Base-by-base conservation (phyloP, 495 filamentous ascomycete genomes). In the Rhypophila decipiens region DNA sequence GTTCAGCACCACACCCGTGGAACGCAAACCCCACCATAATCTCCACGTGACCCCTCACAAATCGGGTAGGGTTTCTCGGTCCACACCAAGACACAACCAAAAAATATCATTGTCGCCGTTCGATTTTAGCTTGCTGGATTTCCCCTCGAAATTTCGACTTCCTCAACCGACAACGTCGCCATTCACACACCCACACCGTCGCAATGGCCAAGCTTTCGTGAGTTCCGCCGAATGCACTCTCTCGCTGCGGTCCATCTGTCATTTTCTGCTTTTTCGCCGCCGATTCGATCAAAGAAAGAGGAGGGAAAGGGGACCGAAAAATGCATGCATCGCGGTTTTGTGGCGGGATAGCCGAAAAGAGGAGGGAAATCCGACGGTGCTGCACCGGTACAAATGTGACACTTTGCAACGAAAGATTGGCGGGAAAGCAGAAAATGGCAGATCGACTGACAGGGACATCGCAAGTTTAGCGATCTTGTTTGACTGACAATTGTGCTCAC, bases 201-300 rank as follows among this genome's bases (percentile, higher is more conserved):
- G 63, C 63, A 74, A 75, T 75, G 72, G 71, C 72, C 63, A 74
- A 74, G 60, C 33, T 64, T 18, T 73, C 70, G 72, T 75, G 60
- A 72, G 71, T 73, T 8, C 36, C 10, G 15, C 36, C 36, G 15
- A 38, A 19, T 2, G 12, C 15, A 18, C 36, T 38, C 12, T 18
- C 15, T 19, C 11, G 36, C 10, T 9, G 15, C 12, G 7, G 17
- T 10, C 20, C 15, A 8, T 17, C 9, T 17, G 15, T n/a, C 17
- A 38, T 18, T 19, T n/a, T 8, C 8, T 8, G 10, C 15, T 38
- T 37, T 38, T 38, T 38, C 15, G 15, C 20, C 36, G 36, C 15
- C 29, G 29, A 8, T 13, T 7, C 8, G 8, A 33, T 33, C 13
- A 13, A 13, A 8, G 29, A 13, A 17, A 37, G 35, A 37, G 35